Base-by-base conservation (phyloP, 805 yeast genomes). In the Tanozyma kutaoensis region DNA sequence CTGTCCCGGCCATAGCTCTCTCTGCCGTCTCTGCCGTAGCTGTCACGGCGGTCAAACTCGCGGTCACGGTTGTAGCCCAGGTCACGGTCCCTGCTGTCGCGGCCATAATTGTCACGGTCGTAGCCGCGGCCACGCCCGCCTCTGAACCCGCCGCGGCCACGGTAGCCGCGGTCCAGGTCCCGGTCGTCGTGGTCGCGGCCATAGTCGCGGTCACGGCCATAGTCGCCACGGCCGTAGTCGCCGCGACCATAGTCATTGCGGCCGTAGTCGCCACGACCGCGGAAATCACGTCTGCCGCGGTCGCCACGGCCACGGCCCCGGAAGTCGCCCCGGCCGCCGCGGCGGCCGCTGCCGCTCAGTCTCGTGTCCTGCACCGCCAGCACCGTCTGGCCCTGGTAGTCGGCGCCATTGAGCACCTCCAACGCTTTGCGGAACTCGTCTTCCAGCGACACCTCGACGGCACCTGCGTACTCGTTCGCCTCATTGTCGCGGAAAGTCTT, bases 391-490 rank as follows among this genome's bases (percentile, higher is more conserved):
- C 91, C 91, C 48, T 75, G 75, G 57, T 66, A 72, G 34, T 78
- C 77, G 33, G 70, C 60, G 39, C 72, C 75, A 52, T 81, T 81
- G 44, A 81, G 64, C 46, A 75, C 70, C 31, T 71, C 70, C 40
- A 88, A 55, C 24, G 96, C 91, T 36, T 67, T 66, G 30, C 64
- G 76, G 43, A 88, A 66, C 40, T 79, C 78, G 34, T 80, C 94
- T 45, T 75, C 77, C 34, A 80, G 49, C 12, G 56, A 49, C 35
- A 71, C 69, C 52, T 71, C 77, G 39, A 71, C 58, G 31, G 62
- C 62, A 40, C 75, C 72, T 26, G 48, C 53, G 44, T 48, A 58
- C 44, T 55, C 62, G 37, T 56, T 55, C 50, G 52, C 52, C 51
- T 46, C 62, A 46, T 46, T 66, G 55, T 52, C 65, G 51, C 61